phyloP scores from a whole-genome alignment of 352 stramenopile genomes.

The Phytopythium sindhum region DNA sequence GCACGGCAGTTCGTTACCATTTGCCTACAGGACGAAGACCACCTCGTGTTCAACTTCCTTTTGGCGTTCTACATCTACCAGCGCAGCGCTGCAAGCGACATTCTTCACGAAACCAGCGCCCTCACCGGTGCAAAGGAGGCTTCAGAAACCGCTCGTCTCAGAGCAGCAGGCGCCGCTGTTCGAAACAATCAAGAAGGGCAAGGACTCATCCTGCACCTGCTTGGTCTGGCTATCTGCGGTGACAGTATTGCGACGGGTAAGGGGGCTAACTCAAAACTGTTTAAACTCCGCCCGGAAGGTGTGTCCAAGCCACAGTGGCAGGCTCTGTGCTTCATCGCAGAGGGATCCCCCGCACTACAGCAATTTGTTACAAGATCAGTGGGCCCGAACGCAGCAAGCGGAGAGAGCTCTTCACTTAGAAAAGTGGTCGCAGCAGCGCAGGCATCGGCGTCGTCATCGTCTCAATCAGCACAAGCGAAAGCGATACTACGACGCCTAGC shows the following conservation, averaged over 20 bases:
- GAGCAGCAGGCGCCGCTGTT: background rate
- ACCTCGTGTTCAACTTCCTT: constrained; percentile 34
- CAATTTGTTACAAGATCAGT: constrained; percentile 21
- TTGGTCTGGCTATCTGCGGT: background rate
- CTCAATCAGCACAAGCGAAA: background rate
- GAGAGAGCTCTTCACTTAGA: background rate
- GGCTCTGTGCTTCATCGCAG: constrained; percentile 25
- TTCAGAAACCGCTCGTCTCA: background rate
- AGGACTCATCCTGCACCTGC: constrained; percentile 1
- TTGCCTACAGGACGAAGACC: constrained; percentile 28
- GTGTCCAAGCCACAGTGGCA: constrained; percentile 21
- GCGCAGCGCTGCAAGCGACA: constrained; percentile 6
- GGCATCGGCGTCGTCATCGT: background rate
- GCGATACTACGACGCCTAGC: background rate
- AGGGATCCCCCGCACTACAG: constrained; percentile 18
- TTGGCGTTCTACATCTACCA: constrained; percentile 34
- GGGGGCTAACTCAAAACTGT: constrained; percentile 12
- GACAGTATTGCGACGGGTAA: background rate
- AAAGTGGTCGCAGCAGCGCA: background rate
- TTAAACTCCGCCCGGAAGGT: constrained; percentile 17
- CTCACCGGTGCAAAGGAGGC: background rate
- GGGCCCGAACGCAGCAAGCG: background rate
- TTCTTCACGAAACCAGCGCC: background rate
- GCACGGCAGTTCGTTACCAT: constrained; percentile 16
- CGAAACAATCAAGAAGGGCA: background rate